phyloP scores from a whole-genome alignment of 2,329 filamentous ascomycete species.

The Arthrinium phaeospermum region DNA sequence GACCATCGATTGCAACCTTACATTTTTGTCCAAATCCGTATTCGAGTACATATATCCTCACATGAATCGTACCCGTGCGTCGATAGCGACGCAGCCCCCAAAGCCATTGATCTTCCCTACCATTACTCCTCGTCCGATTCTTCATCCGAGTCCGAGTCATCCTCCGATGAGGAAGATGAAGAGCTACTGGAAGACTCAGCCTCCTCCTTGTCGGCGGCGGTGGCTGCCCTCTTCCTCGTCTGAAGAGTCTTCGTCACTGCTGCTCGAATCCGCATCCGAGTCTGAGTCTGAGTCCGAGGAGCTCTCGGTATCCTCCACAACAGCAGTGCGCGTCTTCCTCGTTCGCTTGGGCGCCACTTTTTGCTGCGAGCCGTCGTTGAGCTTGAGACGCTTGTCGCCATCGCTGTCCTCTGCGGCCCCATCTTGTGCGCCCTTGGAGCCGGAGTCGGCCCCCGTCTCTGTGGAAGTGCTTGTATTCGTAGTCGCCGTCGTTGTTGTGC shows the following conservation, averaged over 20 bases:
- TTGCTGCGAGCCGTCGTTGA: conserved; percentile 51
- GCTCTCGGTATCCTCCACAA: conserved; percentile 49
- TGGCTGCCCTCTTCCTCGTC: conserved; percentile 36
- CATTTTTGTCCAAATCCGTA: neutral
- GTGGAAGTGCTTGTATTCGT: conserved; percentile 27
- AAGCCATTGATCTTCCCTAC: neutral
- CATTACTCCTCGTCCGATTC: neutral
- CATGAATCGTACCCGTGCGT: neutral
- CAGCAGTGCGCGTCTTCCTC: conserved; percentile 57
- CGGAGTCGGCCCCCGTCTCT: conserved; percentile 26
- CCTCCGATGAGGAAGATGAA: conserved; percentile 15
- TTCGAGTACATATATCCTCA: neutral
- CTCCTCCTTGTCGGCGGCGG: neutral
- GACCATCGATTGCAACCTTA: neutral
- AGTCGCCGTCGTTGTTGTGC: conserved; percentile 32
- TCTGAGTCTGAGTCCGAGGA: conserved; percentile 46
- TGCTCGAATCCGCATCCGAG: conserved; percentile 30
- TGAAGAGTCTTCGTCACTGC: conserved; percentile 36
- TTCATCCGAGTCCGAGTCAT: conserved; percentile 5
- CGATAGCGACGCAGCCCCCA: neutral
- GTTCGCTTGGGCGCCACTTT: conserved; percentile 52
- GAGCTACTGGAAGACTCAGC: conserved; percentile 14
- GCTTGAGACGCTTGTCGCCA: conserved; percentile 46
- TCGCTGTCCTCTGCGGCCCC: conserved; percentile 30
- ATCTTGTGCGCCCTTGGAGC: conserved; percentile 25